Conservation (phyloP, 805 yeast genomes). For the Yamadazyma endophytica region DNA sequence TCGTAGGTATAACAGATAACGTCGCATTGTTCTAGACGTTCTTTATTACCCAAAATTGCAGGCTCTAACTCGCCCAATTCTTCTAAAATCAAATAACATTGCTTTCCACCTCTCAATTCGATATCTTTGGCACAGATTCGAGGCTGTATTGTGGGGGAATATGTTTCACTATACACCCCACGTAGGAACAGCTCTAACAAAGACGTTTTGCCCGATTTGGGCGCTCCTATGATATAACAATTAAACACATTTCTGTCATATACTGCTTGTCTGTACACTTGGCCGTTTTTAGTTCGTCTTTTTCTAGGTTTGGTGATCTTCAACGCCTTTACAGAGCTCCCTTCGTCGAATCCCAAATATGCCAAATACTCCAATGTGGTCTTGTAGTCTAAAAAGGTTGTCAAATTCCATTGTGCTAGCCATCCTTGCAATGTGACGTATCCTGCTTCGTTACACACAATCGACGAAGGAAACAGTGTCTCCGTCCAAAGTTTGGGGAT, state of each 20-base stretch:
- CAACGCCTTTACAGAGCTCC: constrained; percentile 29
- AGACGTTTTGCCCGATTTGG: constrained; percentile 84
- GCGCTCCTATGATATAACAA: constrained; percentile 82
- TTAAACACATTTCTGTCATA: constrained; percentile 87
- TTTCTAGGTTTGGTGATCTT: constrained; percentile 81
- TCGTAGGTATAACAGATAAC: constrained; percentile 88
- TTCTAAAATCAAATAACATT: constrained; percentile 85
- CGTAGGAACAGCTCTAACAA: constrained; percentile 77
- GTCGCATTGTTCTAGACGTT: constrained; percentile 78
- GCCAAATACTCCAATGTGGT: constrained; percentile 87
- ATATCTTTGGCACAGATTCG: constrained; percentile 86
- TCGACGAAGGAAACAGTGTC: constrained; percentile 78
- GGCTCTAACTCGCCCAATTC: constrained; percentile 86
- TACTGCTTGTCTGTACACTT: constrained; percentile 59
- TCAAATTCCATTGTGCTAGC: constrained; percentile 98
- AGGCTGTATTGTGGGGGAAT: constrained; percentile 80
- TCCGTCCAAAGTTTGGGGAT: constrained; percentile 85
- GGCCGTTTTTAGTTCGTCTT: constrained; percentile 61
- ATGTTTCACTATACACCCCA: constrained; percentile 62
- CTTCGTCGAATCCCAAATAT: constrained; percentile 79
- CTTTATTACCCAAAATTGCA: constrained; percentile 69
- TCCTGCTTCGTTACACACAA: constrained; percentile 88
- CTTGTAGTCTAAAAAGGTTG: constrained; percentile 79
- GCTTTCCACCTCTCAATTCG: constrained; percentile 92
- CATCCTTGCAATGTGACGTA: constrained; percentile 94